A percentile compares a stretch with the other conserved stretches of the same genome.
phyloP scores from a whole-genome alignment of 129 eudicot genomes.

The Silybum marianum region DNA sequence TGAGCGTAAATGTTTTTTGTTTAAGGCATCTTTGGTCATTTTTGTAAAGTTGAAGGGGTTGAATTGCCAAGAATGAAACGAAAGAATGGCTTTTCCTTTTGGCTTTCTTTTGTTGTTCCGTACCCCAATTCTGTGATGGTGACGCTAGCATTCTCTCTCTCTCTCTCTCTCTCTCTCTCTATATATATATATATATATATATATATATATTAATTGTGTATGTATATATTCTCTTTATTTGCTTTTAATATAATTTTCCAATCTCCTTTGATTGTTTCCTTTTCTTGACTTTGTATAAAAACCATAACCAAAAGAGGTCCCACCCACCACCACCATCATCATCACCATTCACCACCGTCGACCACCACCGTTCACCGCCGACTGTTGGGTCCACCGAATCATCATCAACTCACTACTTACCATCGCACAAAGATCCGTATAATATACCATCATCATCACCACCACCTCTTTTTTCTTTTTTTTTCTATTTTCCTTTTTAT shows the following conservation, averaged over 20 bases:
- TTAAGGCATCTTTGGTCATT: neutral
- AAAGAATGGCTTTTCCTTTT: conserved; percentile 27
- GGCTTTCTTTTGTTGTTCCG: conserved; percentile 36
- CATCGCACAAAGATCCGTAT: conserved; percentile 35
- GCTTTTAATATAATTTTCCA: conserved; percentile 27
- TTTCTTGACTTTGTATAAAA: conserved; percentile 31
- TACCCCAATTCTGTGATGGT: conserved; percentile 45
- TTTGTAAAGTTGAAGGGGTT: neutral
- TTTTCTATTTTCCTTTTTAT: neutral
- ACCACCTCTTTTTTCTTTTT: neutral
- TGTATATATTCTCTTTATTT: conserved; percentile 24
- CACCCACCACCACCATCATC: conserved; percentile 29
- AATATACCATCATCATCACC: conserved; percentile 21
- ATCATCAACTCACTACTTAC: conserved; percentile 27
- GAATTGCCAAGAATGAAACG: conserved; percentile 4
- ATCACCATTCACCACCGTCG: conserved; percentile 5
- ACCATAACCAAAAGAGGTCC: conserved; percentile 32
- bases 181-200: conserved; percentile 6
- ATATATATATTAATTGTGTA: conserved; percentile 9
- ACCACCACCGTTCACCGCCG: conserved; percentile 5
- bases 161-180: neutral
- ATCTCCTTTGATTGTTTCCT: conserved; percentile 33
- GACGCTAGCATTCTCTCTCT: conserved; percentile 34
- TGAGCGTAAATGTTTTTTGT: neutral
- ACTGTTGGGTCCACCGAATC: conserved; percentile 36